A percentile compares a stretch with the other conserved stretches of the same genome.
Evolutionary conservation across 2,329 filamentous ascomycete species (phyloP).

Genomic region (Curvularia lunata): DNA sequence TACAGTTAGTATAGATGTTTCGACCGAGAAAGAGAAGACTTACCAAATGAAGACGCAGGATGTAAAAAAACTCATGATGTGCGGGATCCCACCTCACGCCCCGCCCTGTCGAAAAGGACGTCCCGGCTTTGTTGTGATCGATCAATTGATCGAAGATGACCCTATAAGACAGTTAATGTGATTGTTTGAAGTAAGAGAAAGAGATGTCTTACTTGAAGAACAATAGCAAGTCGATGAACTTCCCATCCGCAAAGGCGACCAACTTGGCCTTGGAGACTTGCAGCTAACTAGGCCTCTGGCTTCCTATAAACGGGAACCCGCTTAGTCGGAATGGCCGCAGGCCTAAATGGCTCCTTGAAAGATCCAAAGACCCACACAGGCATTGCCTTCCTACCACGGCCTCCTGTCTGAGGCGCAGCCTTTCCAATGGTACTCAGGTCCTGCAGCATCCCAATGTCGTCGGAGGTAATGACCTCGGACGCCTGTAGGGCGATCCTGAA

Average conservation of each 20-base stretch:
- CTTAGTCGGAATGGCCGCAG: conserved; percentile 6
- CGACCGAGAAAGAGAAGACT: neutral
- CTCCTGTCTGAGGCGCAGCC: neutral
- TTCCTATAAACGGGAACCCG: conserved; percentile 6
- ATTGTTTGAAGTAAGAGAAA: neutral
- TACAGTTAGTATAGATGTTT: neutral
- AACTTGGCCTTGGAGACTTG: neutral
- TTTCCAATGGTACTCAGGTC: conserved; percentile 9
- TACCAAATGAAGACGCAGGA: neutral
- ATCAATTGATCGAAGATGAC: neutral
- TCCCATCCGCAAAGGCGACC: neutral
- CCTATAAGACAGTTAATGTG: neutral
- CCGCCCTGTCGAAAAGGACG: conserved; percentile 26
- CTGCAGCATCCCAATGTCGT: conserved; percentile 18
- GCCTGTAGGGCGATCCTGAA: conserved; percentile 17
- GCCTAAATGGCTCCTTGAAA: conserved; percentile 11
- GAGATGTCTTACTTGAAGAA: conserved; percentile 2
- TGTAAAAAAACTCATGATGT: neutral
- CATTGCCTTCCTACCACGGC: neutral
- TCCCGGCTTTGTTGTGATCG: conserved; percentile 14
- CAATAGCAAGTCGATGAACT: neutral
- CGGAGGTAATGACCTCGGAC: conserved; percentile 3
- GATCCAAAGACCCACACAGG: conserved; percentile 16
- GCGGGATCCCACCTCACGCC: conserved; percentile 22
- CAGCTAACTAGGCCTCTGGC: neutral